Evolutionary conservation across 106 monocot species (phyloP).

Genomic region (Alisma plantagoaquatica): DNA sequence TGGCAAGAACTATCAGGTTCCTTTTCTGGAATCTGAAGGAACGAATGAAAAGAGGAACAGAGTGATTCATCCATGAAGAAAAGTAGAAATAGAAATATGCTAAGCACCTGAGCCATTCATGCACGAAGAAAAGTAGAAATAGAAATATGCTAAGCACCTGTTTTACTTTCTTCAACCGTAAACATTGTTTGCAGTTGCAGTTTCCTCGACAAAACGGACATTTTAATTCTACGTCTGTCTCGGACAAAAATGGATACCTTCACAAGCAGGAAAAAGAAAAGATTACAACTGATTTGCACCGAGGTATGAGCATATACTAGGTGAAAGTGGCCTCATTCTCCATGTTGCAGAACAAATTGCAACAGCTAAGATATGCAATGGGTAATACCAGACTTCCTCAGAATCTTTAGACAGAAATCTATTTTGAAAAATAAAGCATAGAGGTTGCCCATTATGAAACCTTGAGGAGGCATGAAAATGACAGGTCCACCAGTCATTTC

Average conservation of each 20-base stretch:
- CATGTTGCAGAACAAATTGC: too few relatives aligned
- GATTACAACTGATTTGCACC: too few relatives aligned
- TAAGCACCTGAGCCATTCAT: neutral
- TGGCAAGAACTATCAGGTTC: neutral
- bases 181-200: conserved; percentile 19
- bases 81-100: neutral
- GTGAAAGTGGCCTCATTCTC: too few relatives aligned
- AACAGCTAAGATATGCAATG: too few relatives aligned
- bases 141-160: conserved; percentile 3
- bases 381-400: too few relatives aligned
- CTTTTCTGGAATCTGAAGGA: conserved; percentile 5
- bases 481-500: too few relatives aligned
- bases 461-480: too few relatives aligned
- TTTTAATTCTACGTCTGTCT: conserved; percentile 1
- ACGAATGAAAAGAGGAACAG: neutral
- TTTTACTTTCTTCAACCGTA: conserved; percentile 2
- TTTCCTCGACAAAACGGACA: conserved; percentile 20
- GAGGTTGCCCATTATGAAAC: too few relatives aligned
- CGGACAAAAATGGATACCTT: conserved; percentile 17
- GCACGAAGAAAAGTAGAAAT: neutral
- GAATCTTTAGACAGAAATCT: too few relatives aligned
- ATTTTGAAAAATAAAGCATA: too few relatives aligned
- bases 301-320: too few relatives aligned
- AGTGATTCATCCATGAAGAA: neutral
- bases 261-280: too few relatives aligned